These are phyloP conservation scores for Fusarium sp. DNA, from an alignment of 2,329 filamentous ascomycete species.

Conservation along the genomic window DNA sequence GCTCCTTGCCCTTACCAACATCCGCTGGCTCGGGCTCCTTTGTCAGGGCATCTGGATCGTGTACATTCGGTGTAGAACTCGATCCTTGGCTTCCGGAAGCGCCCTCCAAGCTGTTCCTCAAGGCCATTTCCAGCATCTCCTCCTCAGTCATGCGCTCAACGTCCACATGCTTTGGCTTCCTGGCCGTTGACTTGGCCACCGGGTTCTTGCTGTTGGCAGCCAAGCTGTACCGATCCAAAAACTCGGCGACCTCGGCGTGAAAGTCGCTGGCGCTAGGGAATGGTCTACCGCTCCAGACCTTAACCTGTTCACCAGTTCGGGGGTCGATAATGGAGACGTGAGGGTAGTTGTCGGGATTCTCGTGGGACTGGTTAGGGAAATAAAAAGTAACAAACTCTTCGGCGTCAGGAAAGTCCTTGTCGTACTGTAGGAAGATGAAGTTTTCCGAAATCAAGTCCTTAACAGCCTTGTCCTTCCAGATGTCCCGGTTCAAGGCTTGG, in stretches of 20 bases:
- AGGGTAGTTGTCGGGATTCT: conserved; percentile 90
- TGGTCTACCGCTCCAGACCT: conserved; percentile 90
- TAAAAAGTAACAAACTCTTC: conserved; percentile 91
- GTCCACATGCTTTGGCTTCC: conserved; percentile 76
- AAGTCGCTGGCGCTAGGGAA: conserved; percentile 84
- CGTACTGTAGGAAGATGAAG: conserved; percentile 96
- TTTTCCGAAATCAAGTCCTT: conserved; percentile 87
- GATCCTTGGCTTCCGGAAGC: conserved; percentile 48
- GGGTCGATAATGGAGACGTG: conserved; percentile 97
- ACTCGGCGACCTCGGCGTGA: conserved; percentile 91
- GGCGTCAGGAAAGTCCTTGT: conserved; percentile 83
- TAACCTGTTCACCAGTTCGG: conserved; percentile 95
- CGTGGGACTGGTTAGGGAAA: conserved; percentile 75
- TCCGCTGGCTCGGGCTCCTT: conserved; percentile 65
- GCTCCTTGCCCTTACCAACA: conserved; percentile 69
- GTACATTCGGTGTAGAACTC: conserved; percentile 63
- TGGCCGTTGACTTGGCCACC: conserved; percentile 74
- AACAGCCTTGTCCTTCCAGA: conserved; percentile 91
- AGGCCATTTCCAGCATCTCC: conserved; percentile 94
- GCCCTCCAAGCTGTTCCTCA: conserved; percentile 85
- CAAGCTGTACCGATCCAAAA: conserved; percentile 95
- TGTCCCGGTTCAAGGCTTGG: conserved; percentile 91
- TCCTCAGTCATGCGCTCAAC: conserved; percentile 94
- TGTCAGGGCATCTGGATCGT: conserved; percentile 90
- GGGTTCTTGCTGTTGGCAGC: conserved; percentile 92